Evolutionary conservation across 2,329 filamentous ascomycete species (phyloP), one percentile per base, ranked within the genome.

Genomic region (Fusarium annulatum): DNA sequence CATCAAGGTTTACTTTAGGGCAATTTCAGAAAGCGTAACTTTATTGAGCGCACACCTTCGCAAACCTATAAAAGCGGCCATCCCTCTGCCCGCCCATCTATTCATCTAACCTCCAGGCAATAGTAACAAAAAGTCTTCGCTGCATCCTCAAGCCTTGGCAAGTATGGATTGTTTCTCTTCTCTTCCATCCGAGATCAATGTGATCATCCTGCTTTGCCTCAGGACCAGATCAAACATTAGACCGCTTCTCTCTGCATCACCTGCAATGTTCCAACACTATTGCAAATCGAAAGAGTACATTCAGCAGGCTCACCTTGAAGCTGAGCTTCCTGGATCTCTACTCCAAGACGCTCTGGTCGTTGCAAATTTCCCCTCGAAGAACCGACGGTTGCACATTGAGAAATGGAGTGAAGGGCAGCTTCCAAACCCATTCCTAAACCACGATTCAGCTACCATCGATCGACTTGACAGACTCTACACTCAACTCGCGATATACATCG

Each of bases 371-470:
- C 4, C 26, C 1, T 30, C 9, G 19, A 9, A 48, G 26, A n/a
- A 30, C 7, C 9, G 0, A n/a, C 3, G 7, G 12, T 2, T n/a
- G 5, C 45, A 48, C 14, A 48, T 48, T 3, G 3, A 8, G 26
- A 9, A 30, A 5, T 48, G 45, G 45, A 16, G 14, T 10, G 0
- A 48, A 10, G 26, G 45, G 2, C 45, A 30, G 3, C 45, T 48
- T 16, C 19, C 19, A 7, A 11, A 48, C 7, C 26, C 45, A 11
- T 48, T 48, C 9, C 9, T 48, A 3, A 4, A 16, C 19, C 8
- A 3, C 19, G 26, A 48, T n/a, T 30, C 9, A 4, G 45, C 0
- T 9, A 16, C 45, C 2, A 48, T 48, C 2, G 26, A 48, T 48
- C 19, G 45, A 4, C 45, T 48, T 30, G 45, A 48, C 19, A 48